Base-by-base conservation (phyloP, 2,329 filamentous ascomycete genomes). In the Claviceps maximensis region DNA sequence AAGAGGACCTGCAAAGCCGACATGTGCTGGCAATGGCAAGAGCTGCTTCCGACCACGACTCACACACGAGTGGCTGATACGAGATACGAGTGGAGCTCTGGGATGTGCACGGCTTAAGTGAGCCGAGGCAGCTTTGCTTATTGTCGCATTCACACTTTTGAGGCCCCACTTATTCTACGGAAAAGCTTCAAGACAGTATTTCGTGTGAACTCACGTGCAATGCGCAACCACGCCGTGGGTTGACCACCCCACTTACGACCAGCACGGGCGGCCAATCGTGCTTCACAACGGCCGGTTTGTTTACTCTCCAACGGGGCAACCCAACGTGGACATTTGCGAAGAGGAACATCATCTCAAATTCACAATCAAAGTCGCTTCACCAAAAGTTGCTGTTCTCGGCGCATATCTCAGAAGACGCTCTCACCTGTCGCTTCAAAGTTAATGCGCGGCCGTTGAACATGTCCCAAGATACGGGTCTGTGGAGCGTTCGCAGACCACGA, bases 401-500 rank as follows among this genome's bases (percentile, higher is more conserved):
- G 15, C 10, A 49, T 40, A 4, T 49, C 9, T 8, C 33, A 1
- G 1, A 25, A 6, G 19, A n/a, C 47, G 13, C 47, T n/a, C 31
- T 21, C 3, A 15, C 21, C 19, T 45, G 19, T 44, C 41, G 25
- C 21, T 15, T 4, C 13, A 7, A 31, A 9, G 29, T 36, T 25
- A 47, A 23, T 17, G n/a, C 23, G 8, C 55, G 51, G 58, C 57
- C 57, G 56, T 58, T 54, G 23, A 55, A 54, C 64, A 94, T 94
- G 89, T 88, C 88, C 72, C 87, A 93, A 73, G 88, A 94, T 64
- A 82, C 83, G 56, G 87, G 86, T 64, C 76, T 93, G 65, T 96
- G 91, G 79, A 95, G 89, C 65, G 88, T 94, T 67, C 89, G 89
- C 71, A 85, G 90, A 65, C 86, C 87, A 61, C 82, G 91, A 77